These are phyloP conservation scores for Arthroderma uncinatum DNA, from an alignment of 2,329 filamentous ascomycete genomes.

Conservation along the genomic window DNA sequence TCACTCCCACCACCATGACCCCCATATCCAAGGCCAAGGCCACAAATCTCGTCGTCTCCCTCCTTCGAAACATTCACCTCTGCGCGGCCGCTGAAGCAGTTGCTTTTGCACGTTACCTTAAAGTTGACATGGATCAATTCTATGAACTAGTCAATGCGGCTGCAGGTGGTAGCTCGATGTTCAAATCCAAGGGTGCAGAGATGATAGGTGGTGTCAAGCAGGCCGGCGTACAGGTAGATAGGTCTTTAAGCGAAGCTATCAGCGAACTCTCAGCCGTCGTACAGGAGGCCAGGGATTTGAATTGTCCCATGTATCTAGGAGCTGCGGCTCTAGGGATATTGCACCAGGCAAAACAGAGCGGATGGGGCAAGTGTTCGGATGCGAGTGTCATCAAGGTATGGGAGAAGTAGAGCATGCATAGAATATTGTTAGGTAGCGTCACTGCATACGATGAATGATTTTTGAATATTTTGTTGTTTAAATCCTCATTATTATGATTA, in stretches of 20 bases:
- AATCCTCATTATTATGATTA: too few species aligned
- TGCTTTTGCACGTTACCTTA: constrained; percentile 37
- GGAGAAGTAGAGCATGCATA: background rate
- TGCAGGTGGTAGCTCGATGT: constrained; percentile 38
- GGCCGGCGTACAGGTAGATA: constrained; percentile 21
- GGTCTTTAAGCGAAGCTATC: constrained; percentile 30
- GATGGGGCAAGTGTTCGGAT: constrained; percentile 22
- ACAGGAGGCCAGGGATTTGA: constrained; percentile 31
- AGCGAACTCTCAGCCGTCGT: constrained; percentile 32
- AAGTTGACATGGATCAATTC: constrained; percentile 37
- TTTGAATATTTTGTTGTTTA: background rate
- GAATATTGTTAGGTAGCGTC: background rate
- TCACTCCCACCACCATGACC: constrained; percentile 22
- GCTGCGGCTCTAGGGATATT: constrained; percentile 29
- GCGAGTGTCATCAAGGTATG: constrained; percentile 17
- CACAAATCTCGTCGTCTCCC: constrained; percentile 33
- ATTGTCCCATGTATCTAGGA: constrained; percentile 30
- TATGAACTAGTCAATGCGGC: constrained; percentile 39
- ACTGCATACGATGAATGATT: background rate
- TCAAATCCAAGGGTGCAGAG: constrained; percentile 30
- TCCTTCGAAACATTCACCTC: constrained; percentile 40
- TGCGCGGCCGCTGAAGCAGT: constrained; percentile 40
- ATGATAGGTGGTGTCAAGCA: constrained; percentile 26
- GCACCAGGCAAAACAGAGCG: constrained; percentile 24
- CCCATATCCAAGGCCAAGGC: constrained; percentile 25